Evolutionary conservation across 2,329 filamentous ascomycete genomes (phyloP).

Genomic region (Aspergillus brunneoviolaceus): DNA sequence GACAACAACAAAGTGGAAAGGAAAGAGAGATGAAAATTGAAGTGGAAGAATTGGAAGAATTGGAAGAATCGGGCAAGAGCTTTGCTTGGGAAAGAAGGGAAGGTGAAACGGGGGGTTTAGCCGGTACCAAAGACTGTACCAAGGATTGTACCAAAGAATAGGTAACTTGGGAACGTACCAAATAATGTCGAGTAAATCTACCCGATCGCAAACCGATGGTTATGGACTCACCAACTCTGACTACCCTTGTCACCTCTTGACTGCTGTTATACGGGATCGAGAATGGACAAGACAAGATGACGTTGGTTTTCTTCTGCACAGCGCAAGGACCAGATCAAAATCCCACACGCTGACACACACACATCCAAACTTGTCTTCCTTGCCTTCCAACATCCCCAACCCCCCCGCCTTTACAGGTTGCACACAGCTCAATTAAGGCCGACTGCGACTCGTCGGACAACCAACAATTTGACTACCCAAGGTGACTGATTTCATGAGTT

Average conservation of each 20-base stretch:
- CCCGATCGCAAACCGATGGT: not conserved
- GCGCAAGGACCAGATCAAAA: not conserved
- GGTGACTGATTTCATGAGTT: not conserved
- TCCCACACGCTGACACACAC: too few species aligned
- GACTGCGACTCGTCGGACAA: constrained; percentile 2
- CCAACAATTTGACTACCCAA: constrained; percentile 2
- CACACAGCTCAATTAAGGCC: not conserved
- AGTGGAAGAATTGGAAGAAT: not conserved
- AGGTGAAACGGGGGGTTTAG: not conserved
- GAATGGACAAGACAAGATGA: not conserved
- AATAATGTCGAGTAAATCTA: too few species aligned
- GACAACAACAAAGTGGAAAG: constrained; percentile 9
- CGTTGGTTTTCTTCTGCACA: not conserved
- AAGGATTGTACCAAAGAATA: not conserved
- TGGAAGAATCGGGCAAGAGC: not conserved
- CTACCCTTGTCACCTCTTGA: not conserved
- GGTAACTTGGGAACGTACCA: not conserved
- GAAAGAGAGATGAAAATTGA: not conserved
- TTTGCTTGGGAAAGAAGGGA: constrained; percentile 1
- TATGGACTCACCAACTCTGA: not conserved
- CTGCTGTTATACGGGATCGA: not conserved
- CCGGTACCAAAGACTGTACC: not conserved
- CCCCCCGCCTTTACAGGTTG: not conserved
- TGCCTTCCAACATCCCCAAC: constrained; percentile 1
- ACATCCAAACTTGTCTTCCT: not conserved